These are phyloP conservation scores for Stemphylium vesicarium DNA, from an alignment of 2,329 filamentous ascomycete genomes.

Conservation along the genomic window DNA sequence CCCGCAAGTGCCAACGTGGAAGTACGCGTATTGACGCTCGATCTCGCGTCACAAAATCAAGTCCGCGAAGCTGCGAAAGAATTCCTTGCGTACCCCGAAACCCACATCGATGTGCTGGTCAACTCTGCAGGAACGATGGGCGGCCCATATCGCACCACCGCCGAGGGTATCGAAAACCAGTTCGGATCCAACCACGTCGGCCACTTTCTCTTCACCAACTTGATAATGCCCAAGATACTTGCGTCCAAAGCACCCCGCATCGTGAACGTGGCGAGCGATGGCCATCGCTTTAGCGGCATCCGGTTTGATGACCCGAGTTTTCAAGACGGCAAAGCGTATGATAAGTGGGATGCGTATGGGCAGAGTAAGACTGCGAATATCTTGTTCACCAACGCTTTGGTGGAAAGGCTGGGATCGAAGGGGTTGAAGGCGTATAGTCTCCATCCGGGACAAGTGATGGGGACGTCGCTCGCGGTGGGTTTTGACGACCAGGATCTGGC, in stretches of 20 bases:
- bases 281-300: constrained; percentile 49
- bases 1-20: constrained; percentile 42
- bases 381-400: constrained; percentile 33
- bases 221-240: constrained; percentile 54
- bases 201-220: constrained; percentile 56
- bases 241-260: constrained; percentile 44
- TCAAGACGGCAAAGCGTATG: constrained; percentile 49
- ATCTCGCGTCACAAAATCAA: constrained; percentile 47
- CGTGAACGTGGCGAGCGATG: constrained; percentile 52
- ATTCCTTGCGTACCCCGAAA: constrained; percentile 35
- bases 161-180: constrained; percentile 49
- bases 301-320: constrained; percentile 55
- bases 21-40: constrained; percentile 40
- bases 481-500: constrained; percentile 30
- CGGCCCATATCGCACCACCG: constrained; percentile 31
- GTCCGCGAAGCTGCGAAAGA: constrained; percentile 45
- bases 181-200: constrained; percentile 59
- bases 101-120: constrained; percentile 52
- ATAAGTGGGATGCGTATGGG: constrained; percentile 55
- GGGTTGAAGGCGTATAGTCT: constrained; percentile 37
- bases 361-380: constrained; percentile 62
- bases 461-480: constrained; percentile 30
- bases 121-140: constrained; percentile 51
- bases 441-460: constrained; percentile 38
- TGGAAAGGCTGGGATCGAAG: constrained; percentile 26